Evolutionary conservation across 331 rosid species (phyloP).

Genomic region (Pyracantha coccinea): DNA sequence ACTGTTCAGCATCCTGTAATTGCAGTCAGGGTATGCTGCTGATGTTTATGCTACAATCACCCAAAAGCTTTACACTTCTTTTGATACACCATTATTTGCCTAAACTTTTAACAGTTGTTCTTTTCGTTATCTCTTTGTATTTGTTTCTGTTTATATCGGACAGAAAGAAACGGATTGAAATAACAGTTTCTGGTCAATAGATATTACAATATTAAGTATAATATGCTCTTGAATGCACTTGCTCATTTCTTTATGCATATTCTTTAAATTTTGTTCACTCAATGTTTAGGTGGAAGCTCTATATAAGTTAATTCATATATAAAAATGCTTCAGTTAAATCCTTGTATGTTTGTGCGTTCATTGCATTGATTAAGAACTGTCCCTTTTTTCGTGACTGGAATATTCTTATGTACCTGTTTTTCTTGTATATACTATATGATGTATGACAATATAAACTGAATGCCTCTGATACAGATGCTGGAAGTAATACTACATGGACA

Average conservation of each 20-base stretch:
- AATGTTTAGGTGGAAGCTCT: neutral
- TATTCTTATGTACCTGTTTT: neutral
- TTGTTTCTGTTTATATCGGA: neutral
- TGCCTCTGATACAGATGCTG: constrained; percentile 39
- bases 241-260: neutral
- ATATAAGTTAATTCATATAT: neutral
- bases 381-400: neutral
- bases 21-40: constrained; percentile 65
- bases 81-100: neutral
- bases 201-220: neutral
- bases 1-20: constrained; percentile 81
- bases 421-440: neutral
- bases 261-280: neutral
- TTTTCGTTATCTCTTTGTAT: neutral
- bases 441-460: constrained; percentile 4
- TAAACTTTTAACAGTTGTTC: neutral
- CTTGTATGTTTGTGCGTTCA: neutral
- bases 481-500: constrained; percentile 48
- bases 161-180: neutral
- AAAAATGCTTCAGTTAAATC: neutral
- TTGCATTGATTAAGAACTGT: neutral
- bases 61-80: constrained; percentile 8
- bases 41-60: constrained; percentile 14
- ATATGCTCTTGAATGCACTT: neutral
- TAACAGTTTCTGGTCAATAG: neutral